Base-by-base conservation (phyloP, 2,329 filamentous ascomycete genomes). In the Aspergillus tubingensis region DNA sequence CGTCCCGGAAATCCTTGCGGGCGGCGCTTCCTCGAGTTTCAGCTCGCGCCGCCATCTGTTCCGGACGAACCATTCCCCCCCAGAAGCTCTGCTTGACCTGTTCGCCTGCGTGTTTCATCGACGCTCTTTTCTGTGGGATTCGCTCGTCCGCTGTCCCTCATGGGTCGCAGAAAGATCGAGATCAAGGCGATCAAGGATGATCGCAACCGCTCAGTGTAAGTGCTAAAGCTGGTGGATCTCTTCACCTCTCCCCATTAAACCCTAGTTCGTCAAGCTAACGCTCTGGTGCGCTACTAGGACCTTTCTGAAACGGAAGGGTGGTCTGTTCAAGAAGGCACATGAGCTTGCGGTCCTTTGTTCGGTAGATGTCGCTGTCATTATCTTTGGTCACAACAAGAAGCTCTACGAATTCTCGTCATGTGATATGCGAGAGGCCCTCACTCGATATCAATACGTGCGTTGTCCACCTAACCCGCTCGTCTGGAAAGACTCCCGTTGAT, bases 141-240 rank as follows among this genome's bases (percentile, higher is more conserved):
- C 62, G 54, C 54, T 52, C 58, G 59, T 50, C 64, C 59, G 56
- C 25, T 47, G 52, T 59, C 58, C 60, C 61, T 60, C 57, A 99
- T 99, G 95, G 95, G 95, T 78, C 89, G 95, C 79, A 88, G 95
- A 85, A 99, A 99, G 87, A 99, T 99, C 76, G 95, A 98, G 83
- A 98, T 99, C 84, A 97, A 97, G 82, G 92, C 94, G 70, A 98
- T 98, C 85, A 97, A 96, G 81, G 93, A 97, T 87, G 93, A 97
- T 80, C 88, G 93, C 73, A 97, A 97, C 76, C 92, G 93, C 76
- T 96, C 93, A 72, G 93, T 97, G 93, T 97, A 92, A 79, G 91
- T 83, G 25, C 41, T 23, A 30, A 3, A 38, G 6, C 51, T 44
- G 38, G 17, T 54, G 43, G 23, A 32, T n/a, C 25, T 36, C 50